A percentile compares a stretch with the other conserved stretches of the same genome.
Evolutionary conservation across 2,329 filamentous ascomycete species (phyloP).

Genomic region (Tolypocladium ophioglossoides): DNA sequence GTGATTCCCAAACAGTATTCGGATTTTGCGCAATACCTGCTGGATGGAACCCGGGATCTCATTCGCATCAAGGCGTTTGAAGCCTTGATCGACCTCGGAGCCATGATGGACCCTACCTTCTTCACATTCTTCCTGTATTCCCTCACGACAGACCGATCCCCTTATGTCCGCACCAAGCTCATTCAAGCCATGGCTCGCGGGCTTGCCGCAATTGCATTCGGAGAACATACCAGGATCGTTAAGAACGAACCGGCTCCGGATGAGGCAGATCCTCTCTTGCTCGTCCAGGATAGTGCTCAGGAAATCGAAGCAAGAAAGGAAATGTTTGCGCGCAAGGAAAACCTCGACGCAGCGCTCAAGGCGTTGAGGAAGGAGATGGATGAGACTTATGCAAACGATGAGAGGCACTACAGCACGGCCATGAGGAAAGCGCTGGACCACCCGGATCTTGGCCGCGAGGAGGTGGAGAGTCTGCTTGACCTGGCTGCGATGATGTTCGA

Average conservation of each 20-base stretch:
- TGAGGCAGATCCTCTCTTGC: slow-evolving; percentile 26
- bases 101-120: slow-evolving; percentile 43
- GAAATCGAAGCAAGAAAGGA: slow-evolving; percentile 49
- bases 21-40: slow-evolving; percentile 53
- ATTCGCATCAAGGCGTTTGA: slow-evolving; percentile 59
- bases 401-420: slow-evolving; percentile 28
- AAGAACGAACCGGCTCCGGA: slow-evolving; percentile 26
- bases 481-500: slow-evolving; percentile 37
- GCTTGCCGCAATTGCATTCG: slow-evolving; percentile 53
- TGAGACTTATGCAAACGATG: slow-evolving; percentile 26
- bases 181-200: slow-evolving; percentile 49
- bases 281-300: slow-evolving; percentile 30
- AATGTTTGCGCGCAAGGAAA: slow-evolving; percentile 54
- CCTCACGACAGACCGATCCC: slow-evolving; percentile 52
- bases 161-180: slow-evolving; percentile 49
- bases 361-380: slow-evolving; percentile 34
- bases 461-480: slow-evolving; percentile 31
- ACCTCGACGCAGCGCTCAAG: slow-evolving; percentile 44
- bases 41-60: slow-evolving; percentile 51
- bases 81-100: slow-evolving; percentile 51
- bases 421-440: slow-evolving; percentile 33
- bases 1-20: slow-evolving; percentile 43
- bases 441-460: slow-evolving; percentile 24
- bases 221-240: slow-evolving; percentile 40
- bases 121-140: slow-evolving; percentile 46